These are phyloP conservation scores for Hypoxylon sp. DNA, from an alignment of 2,329 filamentous ascomycete species.

Conservation along the genomic window DNA sequence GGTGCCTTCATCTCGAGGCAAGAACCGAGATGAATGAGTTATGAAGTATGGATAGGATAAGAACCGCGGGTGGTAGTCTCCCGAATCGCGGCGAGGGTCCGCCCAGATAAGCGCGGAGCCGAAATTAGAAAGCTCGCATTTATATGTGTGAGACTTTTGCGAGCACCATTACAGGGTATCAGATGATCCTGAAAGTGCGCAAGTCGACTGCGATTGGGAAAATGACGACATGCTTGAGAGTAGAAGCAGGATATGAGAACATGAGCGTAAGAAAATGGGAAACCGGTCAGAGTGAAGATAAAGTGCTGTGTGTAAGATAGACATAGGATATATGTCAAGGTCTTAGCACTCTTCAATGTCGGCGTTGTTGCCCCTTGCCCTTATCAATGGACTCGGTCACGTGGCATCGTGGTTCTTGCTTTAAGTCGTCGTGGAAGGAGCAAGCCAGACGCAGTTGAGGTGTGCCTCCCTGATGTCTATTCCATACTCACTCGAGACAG, in stretches of 20 bases:
- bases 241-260: not conserved
- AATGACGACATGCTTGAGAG: constrained; percentile 7
- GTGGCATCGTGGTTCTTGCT: constrained; percentile 1
- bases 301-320: constrained; percentile 2
- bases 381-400: constrained; percentile 12
- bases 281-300: constrained; percentile 1
- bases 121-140: constrained; percentile 11
- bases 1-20: constrained; percentile 47
- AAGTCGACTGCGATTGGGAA: constrained; percentile 10
- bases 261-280: not conserved
- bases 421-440: constrained; percentile 10
- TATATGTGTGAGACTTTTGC: not conserved
- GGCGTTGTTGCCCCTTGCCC: not conserved
- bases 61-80: not conserved
- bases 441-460: not conserved
- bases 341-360: not conserved
- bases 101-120: constrained; percentile 37
- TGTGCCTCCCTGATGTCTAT: not conserved
- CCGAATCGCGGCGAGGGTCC: constrained; percentile 5
- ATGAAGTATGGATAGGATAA: not conserved
- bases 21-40: constrained; percentile 49
- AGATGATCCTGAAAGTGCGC: constrained; percentile 21
- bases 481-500: constrained; percentile 6
- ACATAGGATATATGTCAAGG: not conserved
- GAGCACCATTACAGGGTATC: constrained; percentile 15